Evolutionary conservation across 108 stramenopile species (phyloP).

Genomic region (Chaetoceros tenuissimus): DNA sequence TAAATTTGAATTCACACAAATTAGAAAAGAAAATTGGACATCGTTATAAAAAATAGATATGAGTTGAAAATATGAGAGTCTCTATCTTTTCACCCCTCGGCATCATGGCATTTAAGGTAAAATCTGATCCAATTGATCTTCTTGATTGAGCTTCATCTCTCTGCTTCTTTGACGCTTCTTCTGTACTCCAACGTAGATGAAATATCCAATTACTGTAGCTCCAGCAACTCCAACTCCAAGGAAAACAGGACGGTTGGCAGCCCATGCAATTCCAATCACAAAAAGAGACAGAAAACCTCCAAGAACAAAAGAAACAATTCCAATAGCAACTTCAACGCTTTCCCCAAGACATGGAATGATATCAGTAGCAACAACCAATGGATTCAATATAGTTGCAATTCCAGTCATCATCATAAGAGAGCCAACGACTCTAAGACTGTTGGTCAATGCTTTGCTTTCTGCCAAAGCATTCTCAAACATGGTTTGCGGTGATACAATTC

Average conservation of each 20-base stretch:
- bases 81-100: too few species aligned
- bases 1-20: too few species aligned
- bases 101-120: too few species aligned
- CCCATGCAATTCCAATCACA: slow-evolving; percentile 21
- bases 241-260: slow-evolving; percentile 9
- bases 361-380: slow-evolving; percentile 19
- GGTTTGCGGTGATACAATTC: slow-evolving; percentile 1
- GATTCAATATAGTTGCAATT: slow-evolving; percentile 14
- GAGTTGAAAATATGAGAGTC: too few species aligned
- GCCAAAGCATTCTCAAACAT: slow-evolving; percentile 26
- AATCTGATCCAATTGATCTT: too few species aligned
- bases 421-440: slow-evolving; percentile 21
- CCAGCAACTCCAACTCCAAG: not conserved
- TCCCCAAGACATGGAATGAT: slow-evolving; percentile 24
- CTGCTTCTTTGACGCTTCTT: not conserved
- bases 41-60: too few species aligned
- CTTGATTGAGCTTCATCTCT: too few species aligned
- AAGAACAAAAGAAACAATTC: slow-evolving; percentile 12
- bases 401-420: slow-evolving; percentile 18
- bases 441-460: slow-evolving; percentile 9
- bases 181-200: not conserved
- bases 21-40: too few species aligned
- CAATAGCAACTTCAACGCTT: slow-evolving; percentile 12
- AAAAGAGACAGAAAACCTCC: slow-evolving; percentile 6
- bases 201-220: not conserved